Evolutionary conservation across 805 yeast species (phyloP), one percentile per base, ranked within the genome.

Genomic region (Saccharomycopsis sp.): DNA sequence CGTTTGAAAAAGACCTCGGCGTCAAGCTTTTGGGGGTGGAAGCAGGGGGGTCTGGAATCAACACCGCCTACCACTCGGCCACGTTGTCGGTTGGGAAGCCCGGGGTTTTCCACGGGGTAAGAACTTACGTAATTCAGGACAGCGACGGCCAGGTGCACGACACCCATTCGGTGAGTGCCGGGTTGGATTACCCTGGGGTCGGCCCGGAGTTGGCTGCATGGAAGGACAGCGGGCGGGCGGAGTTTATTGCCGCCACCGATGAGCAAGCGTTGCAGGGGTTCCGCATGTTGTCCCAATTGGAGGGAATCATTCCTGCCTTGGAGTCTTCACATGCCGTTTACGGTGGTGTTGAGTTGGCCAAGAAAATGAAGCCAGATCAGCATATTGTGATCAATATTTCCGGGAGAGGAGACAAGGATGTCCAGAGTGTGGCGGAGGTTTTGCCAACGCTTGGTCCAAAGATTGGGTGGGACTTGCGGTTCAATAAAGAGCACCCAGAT

Each of bases 341-440:
- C 69, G 97, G 97, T 65, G 99, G 91, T 52, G 77, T 89, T 61
- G 82, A 91, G 73, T 79, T 89, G 53, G 99, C 99, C 34, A 84
- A 89, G 76, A 85, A 84, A 16, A 78, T 94, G 86, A 69, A 79
- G 23, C 79, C 84, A 63, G 97, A 87, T 64, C 80, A 91, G 74
- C 83, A 90, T 69, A 76, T 94, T 59, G 85, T 94, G 61, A 87
- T 94, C 68, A 91, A 91, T 71, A 81, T 94, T 58, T 90, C 97
- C 55, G 99, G 99, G 67, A 89, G 99, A 79, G 99, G 99, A 75
- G 99, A 94, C 72, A 94, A 94, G 77, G 99, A 94, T 72, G 99
- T 94, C 46, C 97, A 91, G 74, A 89, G 91, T 71, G 97, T 94
- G 56, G 99, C 99, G 52, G 97, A 94, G 72, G 83, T 85, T 55